Conservation (phyloP, 805 yeast genomes). For the Candida ortonii region DNA sequence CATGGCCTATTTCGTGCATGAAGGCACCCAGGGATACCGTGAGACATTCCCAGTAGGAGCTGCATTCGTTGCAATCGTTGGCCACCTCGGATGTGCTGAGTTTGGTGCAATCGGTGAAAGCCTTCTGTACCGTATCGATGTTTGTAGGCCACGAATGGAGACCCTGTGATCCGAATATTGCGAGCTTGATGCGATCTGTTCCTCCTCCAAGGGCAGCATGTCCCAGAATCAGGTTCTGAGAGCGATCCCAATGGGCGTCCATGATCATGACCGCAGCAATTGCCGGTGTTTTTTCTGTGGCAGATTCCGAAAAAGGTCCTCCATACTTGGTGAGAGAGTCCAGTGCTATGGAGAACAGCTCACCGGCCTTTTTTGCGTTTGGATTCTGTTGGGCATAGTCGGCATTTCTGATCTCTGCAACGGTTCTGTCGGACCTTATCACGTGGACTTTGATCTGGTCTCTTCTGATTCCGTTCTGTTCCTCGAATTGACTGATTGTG, state of each 20-base stretch:
- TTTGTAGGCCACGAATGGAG: constrained; percentile 89
- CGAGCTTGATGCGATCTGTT: constrained; percentile 62
- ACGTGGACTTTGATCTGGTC: constrained; percentile 74
- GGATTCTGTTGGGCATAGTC: constrained; percentile 85
- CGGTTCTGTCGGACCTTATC: constrained; percentile 61
- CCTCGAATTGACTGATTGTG: constrained; percentile 48
- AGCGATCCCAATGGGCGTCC: constrained; percentile 81
- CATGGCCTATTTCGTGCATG: constrained; percentile 93
- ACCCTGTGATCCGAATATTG: constrained; percentile 93
- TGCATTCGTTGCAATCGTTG: constrained; percentile 81
- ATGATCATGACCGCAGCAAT: constrained; percentile 84
- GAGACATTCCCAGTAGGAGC: constrained; percentile 86
- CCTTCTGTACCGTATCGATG: constrained; percentile 63
- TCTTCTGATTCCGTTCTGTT: constrained; percentile 32
- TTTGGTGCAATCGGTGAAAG: constrained; percentile 70
- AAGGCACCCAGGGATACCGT: constrained; percentile 89
- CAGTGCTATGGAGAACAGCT: constrained; percentile 71
- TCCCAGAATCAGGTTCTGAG: constrained; percentile 57
- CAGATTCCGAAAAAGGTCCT: constrained; percentile 44
- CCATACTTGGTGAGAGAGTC: constrained; percentile 64
- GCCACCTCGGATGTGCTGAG: constrained; percentile 73
- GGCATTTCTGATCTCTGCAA: constrained; percentile 70
- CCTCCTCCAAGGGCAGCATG: constrained; percentile 98
- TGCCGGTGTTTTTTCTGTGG: constrained; percentile 41
- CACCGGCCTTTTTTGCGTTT: constrained; percentile 70